Percentiles rank a stretch among this genome's conserved stretches.
These are phyloP conservation scores for Tuber brumale DNA, from an alignment of 495 filamentous ascomycete genomes.

Conservation along the genomic window DNA sequence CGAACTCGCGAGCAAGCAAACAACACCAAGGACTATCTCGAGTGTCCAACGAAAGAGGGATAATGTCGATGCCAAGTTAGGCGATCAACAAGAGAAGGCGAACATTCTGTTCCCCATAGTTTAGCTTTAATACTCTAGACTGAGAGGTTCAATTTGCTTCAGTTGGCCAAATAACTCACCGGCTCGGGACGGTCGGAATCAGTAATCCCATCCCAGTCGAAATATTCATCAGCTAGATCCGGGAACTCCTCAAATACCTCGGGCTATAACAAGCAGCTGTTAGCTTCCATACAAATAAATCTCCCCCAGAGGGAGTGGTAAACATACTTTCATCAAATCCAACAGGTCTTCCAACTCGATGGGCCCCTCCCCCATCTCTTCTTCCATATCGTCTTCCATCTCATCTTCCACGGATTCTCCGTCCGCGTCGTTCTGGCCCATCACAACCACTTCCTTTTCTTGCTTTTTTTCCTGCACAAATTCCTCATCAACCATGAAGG, in stretches of 20 bases:
- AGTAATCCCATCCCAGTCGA: background rate
- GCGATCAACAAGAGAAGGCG: too few species aligned
- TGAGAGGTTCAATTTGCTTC: too few species aligned
- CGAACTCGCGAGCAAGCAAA: too few species aligned
- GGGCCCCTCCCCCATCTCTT: background rate
- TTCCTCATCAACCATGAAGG: too few species aligned
- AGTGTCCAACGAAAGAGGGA: too few species aligned
- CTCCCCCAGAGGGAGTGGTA: background rate
- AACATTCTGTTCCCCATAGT: too few species aligned
- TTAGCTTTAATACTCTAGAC: too few species aligned
- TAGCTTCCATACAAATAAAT: background rate
- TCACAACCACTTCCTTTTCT: background rate
- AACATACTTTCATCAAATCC: background rate
- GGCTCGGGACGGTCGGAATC: too few species aligned
- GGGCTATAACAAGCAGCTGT: background rate
- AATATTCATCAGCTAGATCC: background rate
- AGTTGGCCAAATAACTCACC: too few species aligned
- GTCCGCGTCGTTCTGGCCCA: background rate
- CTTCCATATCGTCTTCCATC: too few species aligned
- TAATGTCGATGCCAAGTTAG: too few species aligned
- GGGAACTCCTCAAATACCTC: background rate
- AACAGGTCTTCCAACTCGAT: background rate
- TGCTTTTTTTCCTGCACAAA: background rate
- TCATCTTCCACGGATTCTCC: background rate
- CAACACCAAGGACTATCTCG: too few species aligned